Conservation (phyloP, 352 stramenopile genomes). For the Globisporangium middletonii region DNA sequence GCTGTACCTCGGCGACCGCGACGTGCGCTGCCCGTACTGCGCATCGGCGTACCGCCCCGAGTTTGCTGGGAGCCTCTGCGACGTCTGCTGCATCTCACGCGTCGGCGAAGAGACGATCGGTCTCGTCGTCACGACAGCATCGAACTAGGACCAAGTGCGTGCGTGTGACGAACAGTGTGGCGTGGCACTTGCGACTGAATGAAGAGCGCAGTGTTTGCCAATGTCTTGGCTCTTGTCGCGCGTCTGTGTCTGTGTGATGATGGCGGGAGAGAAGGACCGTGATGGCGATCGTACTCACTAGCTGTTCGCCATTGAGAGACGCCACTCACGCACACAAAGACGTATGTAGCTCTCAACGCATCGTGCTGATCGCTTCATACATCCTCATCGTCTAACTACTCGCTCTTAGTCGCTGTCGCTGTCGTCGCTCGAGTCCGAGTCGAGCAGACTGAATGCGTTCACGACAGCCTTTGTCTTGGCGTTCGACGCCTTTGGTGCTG, state of each 20-base stretch:
- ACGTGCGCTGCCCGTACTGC: constrained; percentile 95
- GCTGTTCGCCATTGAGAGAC: no score
- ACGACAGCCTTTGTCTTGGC: constrained; percentile 33
- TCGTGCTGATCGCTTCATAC: no score
- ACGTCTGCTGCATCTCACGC: constrained; percentile 90
- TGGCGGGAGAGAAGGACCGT: no score
- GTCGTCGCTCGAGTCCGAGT: constrained; percentile 84
- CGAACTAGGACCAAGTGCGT: background rate
- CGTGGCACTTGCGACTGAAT: background rate
- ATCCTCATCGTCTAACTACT: background rate
- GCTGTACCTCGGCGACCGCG: constrained; percentile 90
- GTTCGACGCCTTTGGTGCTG: constrained; percentile 2
- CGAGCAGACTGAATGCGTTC: constrained; percentile 76
- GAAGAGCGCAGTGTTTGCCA: no score
- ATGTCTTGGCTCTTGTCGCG: no score
- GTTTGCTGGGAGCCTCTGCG: constrained; percentile 89
- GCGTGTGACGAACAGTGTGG: background rate
- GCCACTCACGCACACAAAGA: no score
- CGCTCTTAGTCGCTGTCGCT: constrained; percentile 18
- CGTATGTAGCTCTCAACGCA: no score
- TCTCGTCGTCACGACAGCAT: constrained; percentile 81
- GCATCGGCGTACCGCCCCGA: constrained; percentile 84
- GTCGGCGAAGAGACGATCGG: constrained; percentile 95
- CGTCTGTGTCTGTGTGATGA: no score
- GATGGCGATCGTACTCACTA: no score